phyloP scores from a whole-genome alignment of 192 early-diverging fungal genomes.

The Podila epicladia region DNA sequence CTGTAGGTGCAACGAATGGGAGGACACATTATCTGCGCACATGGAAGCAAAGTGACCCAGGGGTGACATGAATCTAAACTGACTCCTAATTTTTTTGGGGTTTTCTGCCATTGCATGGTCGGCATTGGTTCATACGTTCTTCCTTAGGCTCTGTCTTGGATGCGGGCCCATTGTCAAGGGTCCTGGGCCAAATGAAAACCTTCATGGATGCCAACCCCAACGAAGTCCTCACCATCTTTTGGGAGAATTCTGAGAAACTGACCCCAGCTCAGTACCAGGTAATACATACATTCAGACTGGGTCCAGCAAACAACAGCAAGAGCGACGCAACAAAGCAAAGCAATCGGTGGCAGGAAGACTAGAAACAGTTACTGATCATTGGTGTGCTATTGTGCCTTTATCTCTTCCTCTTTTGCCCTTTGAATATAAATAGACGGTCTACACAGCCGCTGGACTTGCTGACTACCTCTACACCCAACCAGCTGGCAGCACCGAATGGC shows the following conservation, averaged over 20 bases:
- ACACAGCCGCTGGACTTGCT: constrained; percentile 60
- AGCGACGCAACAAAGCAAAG: too few species aligned
- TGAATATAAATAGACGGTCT: constrained; percentile 44
- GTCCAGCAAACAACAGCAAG: neutral
- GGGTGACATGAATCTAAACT: neutral
- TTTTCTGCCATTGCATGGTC: neutral
- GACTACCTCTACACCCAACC: constrained; percentile 63
- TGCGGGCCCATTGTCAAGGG: constrained; percentile 62
- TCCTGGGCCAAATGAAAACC: constrained; percentile 63
- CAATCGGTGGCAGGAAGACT: too few species aligned
- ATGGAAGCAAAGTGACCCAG: neutral
- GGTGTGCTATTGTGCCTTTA: neutral
- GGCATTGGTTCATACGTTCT: neutral
- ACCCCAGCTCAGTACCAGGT: constrained; percentile 56
- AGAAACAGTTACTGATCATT: neutral
- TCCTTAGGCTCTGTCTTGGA: constrained; percentile 60
- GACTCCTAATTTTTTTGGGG: neutral
- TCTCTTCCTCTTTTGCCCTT: neutral
- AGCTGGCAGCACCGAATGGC: constrained; percentile 64
- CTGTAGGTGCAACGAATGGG: constrained; percentile 46
- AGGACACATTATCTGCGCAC: neutral
- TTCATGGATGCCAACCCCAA: constrained; percentile 72
- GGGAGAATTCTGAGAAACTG: constrained; percentile 71
- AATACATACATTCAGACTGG: neutral
- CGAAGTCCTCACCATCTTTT: constrained; percentile 82